Base-by-base conservation (phyloP, 2,329 filamentous ascomycete species). In the Sporothrix variecibatus region DNA sequence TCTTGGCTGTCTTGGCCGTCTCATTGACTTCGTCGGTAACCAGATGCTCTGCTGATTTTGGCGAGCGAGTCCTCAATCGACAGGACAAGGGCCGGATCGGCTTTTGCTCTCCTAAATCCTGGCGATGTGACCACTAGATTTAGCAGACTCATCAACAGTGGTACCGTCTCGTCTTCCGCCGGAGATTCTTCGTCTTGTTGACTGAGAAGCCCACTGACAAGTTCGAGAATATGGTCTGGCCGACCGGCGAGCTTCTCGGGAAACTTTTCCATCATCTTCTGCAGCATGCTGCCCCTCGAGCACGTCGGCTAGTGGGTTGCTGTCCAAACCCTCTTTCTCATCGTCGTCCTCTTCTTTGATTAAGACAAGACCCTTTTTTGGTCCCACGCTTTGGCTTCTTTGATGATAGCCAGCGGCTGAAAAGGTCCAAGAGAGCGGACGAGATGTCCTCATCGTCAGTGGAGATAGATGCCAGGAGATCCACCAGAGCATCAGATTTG, bases 201-300 rank as follows among this genome's bases (percentile, higher is more conserved):
- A 20, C 84, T 72, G 1, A 94, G 80, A 0, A 94, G 85, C 73
- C 92, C 87, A 70, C 85, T 84, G 68, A 91, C 86, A 1, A 94
- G 85, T 64, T 90, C 87, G 1, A 94, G 82, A 7, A 93, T 85
- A 77, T 92, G 89, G 60, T 87, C 86, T 1, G 92, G 91, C 73
- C 90, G 87, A 43, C 86, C 86, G 40, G 92, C 87, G 15, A 94
- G 85, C 75, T 88, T 90, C 28, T 91, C 87, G 0, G 90, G 87
- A 64, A 91, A 87, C 64, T 84, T 86, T 31, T 88, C 87, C 81
- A 93, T 89, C 81, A 94, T 86, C 46, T 86, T 87, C 78, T 93
- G 90, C 8, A 93, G 84, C 0, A 93, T 81, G 68, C 89, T 89
- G 5, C 90, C 85, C 85, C 76, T 92, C 86, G 6, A 87, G 81